These are phyloP conservation scores for Russula vinacea DNA, from an alignment of 768 basidiomycete species.

Conservation along the genomic window DNA sequence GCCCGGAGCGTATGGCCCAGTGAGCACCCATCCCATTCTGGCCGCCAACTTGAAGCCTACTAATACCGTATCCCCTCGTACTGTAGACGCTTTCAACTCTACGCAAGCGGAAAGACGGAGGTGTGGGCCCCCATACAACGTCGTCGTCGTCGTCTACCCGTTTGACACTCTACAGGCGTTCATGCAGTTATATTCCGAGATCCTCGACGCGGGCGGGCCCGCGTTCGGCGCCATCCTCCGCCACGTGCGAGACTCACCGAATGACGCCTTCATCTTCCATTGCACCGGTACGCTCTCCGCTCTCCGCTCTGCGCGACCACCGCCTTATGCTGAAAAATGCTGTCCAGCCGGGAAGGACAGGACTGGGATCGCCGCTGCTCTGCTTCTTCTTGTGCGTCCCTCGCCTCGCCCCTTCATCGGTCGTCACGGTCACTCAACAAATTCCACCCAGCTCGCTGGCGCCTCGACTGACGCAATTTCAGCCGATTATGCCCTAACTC, in stretches of 20 bases:
- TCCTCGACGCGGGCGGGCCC: constrained; percentile 66
- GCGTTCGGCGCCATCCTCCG: constrained; percentile 70
- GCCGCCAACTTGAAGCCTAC: background rate
- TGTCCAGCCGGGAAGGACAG: constrained; percentile 72
- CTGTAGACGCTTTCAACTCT: constrained; percentile 69
- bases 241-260: constrained; percentile 68
- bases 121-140: constrained; percentile 42
- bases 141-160: background rate
- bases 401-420: background rate
- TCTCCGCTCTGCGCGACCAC: background rate
- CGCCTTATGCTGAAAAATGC: background rate
- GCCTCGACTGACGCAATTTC: constrained; percentile 63
- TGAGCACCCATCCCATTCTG: constrained; percentile 42
- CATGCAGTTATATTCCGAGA: constrained; percentile 77
- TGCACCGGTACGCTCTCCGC: constrained; percentile 55
- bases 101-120: constrained; percentile 78
- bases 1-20: constrained; percentile 81
- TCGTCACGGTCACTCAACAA: background rate
- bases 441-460: constrained; percentile 58
- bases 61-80: background rate
- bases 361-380: constrained; percentile 72
- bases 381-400: constrained; percentile 58
- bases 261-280: constrained; percentile 65
- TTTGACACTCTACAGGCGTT: constrained; percentile 52
- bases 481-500: constrained; percentile 72